Conservation (phyloP, 495 filamentous ascomycete genomes). For the Trichoderma gamsii region DNA sequence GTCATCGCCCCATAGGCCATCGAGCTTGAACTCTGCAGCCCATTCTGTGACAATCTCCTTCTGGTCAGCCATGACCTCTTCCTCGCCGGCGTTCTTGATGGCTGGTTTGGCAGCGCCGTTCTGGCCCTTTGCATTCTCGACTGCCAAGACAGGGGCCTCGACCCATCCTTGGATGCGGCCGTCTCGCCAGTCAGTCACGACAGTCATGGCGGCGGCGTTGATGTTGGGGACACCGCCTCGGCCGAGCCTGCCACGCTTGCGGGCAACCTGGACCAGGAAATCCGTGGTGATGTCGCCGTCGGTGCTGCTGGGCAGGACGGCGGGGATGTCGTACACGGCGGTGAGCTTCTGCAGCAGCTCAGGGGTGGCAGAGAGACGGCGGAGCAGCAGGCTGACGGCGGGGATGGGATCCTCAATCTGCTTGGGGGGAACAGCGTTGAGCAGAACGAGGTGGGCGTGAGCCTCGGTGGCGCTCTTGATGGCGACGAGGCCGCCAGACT, state of each 20-base stretch:
- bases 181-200: slow-evolving; percentile 93
- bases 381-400: slow-evolving; percentile 73
- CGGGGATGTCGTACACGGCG: slow-evolving; percentile 72
- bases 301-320: slow-evolving; percentile 56
- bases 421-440: slow-evolving; percentile 89
- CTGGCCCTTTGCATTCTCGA: slow-evolving; percentile 38
- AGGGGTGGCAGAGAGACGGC: slow-evolving; percentile 65
- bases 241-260: slow-evolving; percentile 84
- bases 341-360: slow-evolving; percentile 69
- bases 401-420: slow-evolving; percentile 87
- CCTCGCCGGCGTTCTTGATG: slow-evolving; percentile 31
- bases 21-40: slow-evolving; percentile 93
- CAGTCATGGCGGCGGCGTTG: slow-evolving; percentile 78
- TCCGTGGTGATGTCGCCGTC: slow-evolving; percentile 76
- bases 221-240: slow-evolving; percentile 89
- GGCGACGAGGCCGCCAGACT: slow-evolving; percentile 31
- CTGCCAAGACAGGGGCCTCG: slow-evolving; percentile 59
- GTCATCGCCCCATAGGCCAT: slow-evolving; percentile 78
- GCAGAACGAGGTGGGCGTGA: slow-evolving; percentile 76
- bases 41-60: slow-evolving; percentile 88
- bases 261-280: slow-evolving; percentile 88
- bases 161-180: slow-evolving; percentile 92
- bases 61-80: slow-evolving; percentile 51
- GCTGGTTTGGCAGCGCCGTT: slow-evolving; percentile 21
- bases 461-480: slow-evolving; percentile 62